phyloP scores from a whole-genome alignment of 495 filamentous ascomycete genomes.

The Lineolata rhizophorae region DNA sequence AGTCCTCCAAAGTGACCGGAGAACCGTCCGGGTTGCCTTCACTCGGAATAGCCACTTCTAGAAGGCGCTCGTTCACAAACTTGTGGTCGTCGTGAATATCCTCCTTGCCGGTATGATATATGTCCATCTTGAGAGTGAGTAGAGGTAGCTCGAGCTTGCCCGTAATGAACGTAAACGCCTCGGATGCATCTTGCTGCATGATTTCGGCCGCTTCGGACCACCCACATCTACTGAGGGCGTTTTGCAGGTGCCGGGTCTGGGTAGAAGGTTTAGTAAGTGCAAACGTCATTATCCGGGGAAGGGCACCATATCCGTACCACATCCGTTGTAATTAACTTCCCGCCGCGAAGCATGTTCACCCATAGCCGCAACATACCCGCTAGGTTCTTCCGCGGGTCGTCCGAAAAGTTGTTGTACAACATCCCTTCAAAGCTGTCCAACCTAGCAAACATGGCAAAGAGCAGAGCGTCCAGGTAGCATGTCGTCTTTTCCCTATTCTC shows the following conservation, averaged over 20 bases:
- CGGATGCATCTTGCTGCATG: slow-evolving; percentile 80
- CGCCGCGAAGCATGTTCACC: slow-evolving; percentile 77
- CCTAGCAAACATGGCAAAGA: slow-evolving; percentile 92
- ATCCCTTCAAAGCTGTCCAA: slow-evolving; percentile 82
- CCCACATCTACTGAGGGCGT: slow-evolving; percentile 65
- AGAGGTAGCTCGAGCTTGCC: slow-evolving; percentile 71
- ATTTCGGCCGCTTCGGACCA: slow-evolving; percentile 64
- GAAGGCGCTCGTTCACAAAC: slow-evolving; percentile 69
- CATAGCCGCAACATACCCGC: slow-evolving; percentile 60
- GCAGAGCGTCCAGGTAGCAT: slow-evolving; percentile 77
- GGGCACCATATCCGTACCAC: slow-evolving; percentile 32
- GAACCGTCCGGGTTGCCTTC: slow-evolving; percentile 35
- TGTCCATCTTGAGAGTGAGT: slow-evolving; percentile 80
- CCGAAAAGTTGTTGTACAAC: slow-evolving; percentile 46
- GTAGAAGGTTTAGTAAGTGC: slow-evolving; percentile 14
- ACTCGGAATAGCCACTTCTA: slow-evolving; percentile 83
- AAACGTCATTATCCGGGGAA: background rate
- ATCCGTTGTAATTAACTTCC: slow-evolving; percentile 66
- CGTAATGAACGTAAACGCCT: slow-evolving; percentile 88
- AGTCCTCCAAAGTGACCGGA: slow-evolving; percentile 61
- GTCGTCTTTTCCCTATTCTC: slow-evolving; percentile 71
- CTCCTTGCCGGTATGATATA: slow-evolving; percentile 77
- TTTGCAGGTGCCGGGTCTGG: slow-evolving; percentile 65
- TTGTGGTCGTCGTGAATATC: slow-evolving; percentile 75
- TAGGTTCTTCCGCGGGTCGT: slow-evolving; percentile 47